Evolutionary conservation across 306 rosid species (phyloP).

Genomic region (Cucumis hystrix): DNA sequence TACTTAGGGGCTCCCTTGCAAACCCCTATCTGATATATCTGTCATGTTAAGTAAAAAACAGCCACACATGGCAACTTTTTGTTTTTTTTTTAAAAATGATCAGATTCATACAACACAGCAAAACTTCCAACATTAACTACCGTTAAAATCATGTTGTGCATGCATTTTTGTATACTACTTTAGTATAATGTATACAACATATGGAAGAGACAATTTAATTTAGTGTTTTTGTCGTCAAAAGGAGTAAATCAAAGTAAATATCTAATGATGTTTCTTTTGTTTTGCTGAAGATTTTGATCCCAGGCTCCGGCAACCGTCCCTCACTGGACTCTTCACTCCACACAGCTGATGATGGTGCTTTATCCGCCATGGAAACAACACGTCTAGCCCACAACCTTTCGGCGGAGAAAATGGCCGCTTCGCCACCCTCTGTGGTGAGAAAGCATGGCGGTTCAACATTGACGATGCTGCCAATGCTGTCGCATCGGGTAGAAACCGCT

Average conservation of each 20-base stretch:
- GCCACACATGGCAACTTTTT: no score
- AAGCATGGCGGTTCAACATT: constrained; percentile 9
- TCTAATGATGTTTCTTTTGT: neutral
- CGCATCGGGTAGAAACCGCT: constrained; percentile 80
- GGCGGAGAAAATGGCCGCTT: constrained; percentile 31
- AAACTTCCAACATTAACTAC: neutral
- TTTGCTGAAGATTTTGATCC: neutral
- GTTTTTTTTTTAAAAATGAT: neutral
- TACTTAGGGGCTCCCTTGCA: no score
- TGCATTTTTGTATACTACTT: neutral
- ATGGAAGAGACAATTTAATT: neutral
- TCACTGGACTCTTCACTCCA: constrained; percentile 42
- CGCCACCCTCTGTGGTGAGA: constrained; percentile 1
- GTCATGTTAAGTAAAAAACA: no score
- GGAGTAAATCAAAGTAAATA: neutral
- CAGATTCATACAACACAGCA: neutral
- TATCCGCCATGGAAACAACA: constrained; percentile 52
- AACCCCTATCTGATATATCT: no score
- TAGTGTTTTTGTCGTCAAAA: neutral
- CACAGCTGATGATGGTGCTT: constrained; percentile 58
- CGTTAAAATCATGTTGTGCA: neutral
- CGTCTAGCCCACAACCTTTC: constrained; percentile 55
- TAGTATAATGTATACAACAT: neutral
- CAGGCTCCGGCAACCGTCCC: constrained; percentile 10
- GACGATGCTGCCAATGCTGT: constrained; percentile 65